A percentile compares a stretch with the other conserved stretches of the same genome.
phyloP scores from a whole-genome alignment of 169 alveolate species.

The Cryptosporidium ubiquitum region DNA sequence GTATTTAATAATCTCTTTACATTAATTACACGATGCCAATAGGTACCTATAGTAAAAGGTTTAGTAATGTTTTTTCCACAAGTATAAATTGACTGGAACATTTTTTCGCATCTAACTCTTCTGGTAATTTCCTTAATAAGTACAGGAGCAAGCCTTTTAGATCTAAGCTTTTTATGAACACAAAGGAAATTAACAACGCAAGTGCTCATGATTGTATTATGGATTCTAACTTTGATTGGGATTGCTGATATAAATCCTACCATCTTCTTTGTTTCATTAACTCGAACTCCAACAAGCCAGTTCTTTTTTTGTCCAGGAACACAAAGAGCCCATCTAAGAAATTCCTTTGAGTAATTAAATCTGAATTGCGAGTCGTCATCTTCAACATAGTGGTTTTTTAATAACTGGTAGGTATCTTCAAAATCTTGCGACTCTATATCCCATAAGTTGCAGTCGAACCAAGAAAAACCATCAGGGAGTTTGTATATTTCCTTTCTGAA shows the following conservation, averaged over 20 bases:
- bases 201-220: conserved; percentile 83
- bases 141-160: conserved; percentile 90
- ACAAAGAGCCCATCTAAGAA: conserved; percentile 94
- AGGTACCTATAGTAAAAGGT: conserved; percentile 93
- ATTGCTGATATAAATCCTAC: conserved; percentile 96
- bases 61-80: conserved; percentile 96
- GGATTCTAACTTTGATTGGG: conserved; percentile 89
- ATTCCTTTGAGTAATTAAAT: conserved; percentile 95
- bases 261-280: conserved; percentile 83
- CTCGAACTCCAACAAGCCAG: conserved; percentile 95
- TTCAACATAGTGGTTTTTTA: conserved; percentile 95
- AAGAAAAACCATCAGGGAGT: conserved; percentile 92
- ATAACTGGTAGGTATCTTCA: conserved; percentile 87
- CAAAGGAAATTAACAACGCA: conserved; percentile 97
- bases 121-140: conserved; percentile 97
- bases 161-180: conserved; percentile 96
- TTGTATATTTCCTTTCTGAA: conserved; percentile 84
- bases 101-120: conserved; percentile 92
- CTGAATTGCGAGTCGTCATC: conserved; percentile 97
- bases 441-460: conserved; percentile 90
- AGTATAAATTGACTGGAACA: conserved; percentile 97
- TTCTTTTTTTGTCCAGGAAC: conserved; percentile 90
- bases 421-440: conserved; percentile 78
- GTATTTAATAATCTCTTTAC: conserved; percentile 83
- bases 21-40: conserved; percentile 85